Base-by-base conservation (phyloP, 768 basidiomycete species). In the Auricularia auricula-judae region DNA sequence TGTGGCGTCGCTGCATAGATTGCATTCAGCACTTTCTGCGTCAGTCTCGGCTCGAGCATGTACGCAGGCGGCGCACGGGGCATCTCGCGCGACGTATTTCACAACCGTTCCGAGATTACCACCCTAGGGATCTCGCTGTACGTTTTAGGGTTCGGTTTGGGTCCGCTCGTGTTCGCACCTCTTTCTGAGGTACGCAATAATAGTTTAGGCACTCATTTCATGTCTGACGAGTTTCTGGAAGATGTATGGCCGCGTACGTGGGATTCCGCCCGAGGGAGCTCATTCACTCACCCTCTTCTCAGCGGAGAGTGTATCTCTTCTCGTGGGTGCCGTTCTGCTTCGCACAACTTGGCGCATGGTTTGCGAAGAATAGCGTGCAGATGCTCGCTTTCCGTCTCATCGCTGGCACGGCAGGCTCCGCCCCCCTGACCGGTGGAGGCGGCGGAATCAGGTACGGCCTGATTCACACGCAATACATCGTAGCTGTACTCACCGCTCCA, bases 111-210 rank as follows among this genome's bases (percentile, higher is more conserved):
- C 81, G 78, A 80, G 64, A 74, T 84, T 64, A 81, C 83, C 3
- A 82, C 84, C 53, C 75, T 85, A 5, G 85, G 85, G 16, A 77
- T 86, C 23, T 84, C 85, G 3, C 72, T 86, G 16, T 87, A 85
- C 70, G 83, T 88, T 39, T 72, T 87, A 36, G 85, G 85, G 1
- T 85, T 87, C 69, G 84, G 81, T 3, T 67, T 85, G 29, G 84
- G 84, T 2, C 81, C 82, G 4, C 72, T 82, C 1, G 64, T 84
- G n/a, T 84, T 84, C 71, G 83, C 84, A 18, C 81, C 85, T 11
- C 74, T 84, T 69, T 80, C 83, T 66, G 84, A 85, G 75, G 81
- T 79, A 69, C 68, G 76, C 71, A 23, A 35, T 11, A 4, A 63
- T 21, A 53, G 18, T n/a, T n/a, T 65, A 21, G 61, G 69, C 44